These are phyloP conservation scores for Xerophyta viscosa DNA, from an alignment of 106 monocot species.

Conservation along the genomic window DNA sequence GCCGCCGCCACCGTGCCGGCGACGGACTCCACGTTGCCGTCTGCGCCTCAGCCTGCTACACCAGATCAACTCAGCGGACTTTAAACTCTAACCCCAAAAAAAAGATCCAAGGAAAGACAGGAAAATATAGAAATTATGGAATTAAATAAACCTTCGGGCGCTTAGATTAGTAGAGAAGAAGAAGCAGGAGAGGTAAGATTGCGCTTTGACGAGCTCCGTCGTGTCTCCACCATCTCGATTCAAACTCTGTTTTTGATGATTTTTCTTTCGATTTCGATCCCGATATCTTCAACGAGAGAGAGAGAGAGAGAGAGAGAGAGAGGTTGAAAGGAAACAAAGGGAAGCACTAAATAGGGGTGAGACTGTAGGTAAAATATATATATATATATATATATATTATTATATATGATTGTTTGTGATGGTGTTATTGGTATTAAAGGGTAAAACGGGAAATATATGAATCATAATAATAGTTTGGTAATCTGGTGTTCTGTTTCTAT, in stretches of 20 bases:
- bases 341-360: conserved; percentile 6
- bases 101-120: not conserved
- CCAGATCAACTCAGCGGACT: too few relatives aligned
- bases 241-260: too few relatives aligned
- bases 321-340: not conserved
- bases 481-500: too few relatives aligned
- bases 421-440: too few relatives aligned
- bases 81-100: not conserved
- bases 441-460: too few relatives aligned
- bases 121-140: not conserved
- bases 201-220: conserved; percentile 37
- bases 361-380: too few relatives aligned
- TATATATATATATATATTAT: too few relatives aligned
- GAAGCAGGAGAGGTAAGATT: conserved; percentile 23
- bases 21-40: not conserved
- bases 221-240: conserved; percentile 26
- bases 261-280: not conserved
- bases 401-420: too few relatives aligned
- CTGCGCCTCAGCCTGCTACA: not conserved
- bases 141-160: conserved; percentile 18
- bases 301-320: conserved; percentile 6
- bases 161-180: conserved; percentile 15
- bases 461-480: too few relatives aligned
- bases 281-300: not conserved
- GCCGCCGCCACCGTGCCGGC: not conserved